Evolutionary conservation across 176 grass and related monocot genomes (phyloP), one percentile per base, ranked within the genome.

Genomic region (Raddia distichophylla): DNA sequence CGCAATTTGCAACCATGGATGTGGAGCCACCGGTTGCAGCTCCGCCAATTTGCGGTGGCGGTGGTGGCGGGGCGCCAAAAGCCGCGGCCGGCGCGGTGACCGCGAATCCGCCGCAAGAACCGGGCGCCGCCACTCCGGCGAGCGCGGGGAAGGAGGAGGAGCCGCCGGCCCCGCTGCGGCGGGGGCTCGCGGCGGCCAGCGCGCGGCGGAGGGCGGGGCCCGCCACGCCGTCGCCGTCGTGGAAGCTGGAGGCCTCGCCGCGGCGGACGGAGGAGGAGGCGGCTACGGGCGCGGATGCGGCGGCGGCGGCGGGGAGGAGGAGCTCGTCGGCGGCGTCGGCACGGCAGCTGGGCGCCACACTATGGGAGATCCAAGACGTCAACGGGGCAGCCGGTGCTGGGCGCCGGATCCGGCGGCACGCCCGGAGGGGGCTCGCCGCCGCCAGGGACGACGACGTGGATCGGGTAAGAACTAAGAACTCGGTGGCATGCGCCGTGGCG

Each of bases 281-380:
- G 18, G 22, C 47, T n/a, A 69, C 37, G 17, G 58, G 14, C 1
- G 63, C 64, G 1, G 78, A 71, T 35, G 56, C 47, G 10, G 64
- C 51, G 53, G 79, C 51, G 46, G 79, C 69, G 7, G 75, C 71
- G 62, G 71, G 54, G 80, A 82, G 88, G 46, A 60, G 91, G 88
- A 82, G 81, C 87, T 88, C 87, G 63, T 78, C 91, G 48, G 75
- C 79, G 33, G 83, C 88, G 6, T 95, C 95, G 35, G 96, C 96
- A 9, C 82, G 96, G 18, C 86, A 98, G 88, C 90, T 98, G 16
- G 96, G 96, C 51, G 96, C 96, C 34, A 94, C 85, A 14, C 82
- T 98, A 43, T 98, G 96, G 96, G 96, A 95, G 93, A 98, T 98
- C 84, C 96, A 95, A 76, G 88, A 90, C 50, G 73, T 82, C 59